Conservation (phyloP, 1,284 basidiomycete genomes). For the Ustilago loliicola region DNA sequence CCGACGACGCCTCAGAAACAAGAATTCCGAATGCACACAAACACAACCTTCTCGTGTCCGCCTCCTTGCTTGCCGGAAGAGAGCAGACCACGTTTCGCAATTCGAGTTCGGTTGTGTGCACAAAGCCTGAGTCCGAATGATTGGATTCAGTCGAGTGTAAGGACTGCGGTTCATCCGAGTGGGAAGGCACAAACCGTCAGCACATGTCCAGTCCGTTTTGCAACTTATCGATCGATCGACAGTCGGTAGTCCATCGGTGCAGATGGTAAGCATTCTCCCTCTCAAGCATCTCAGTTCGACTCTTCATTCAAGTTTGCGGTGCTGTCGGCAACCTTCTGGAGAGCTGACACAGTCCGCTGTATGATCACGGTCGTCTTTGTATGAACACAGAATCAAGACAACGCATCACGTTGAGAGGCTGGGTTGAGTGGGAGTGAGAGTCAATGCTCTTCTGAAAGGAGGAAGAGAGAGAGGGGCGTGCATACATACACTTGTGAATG, state of each 20-base stretch:
- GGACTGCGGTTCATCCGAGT: not conserved
- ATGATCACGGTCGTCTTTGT: not conserved
- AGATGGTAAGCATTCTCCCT: not conserved
- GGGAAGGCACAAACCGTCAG: constrained; percentile 3
- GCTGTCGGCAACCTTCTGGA: not conserved
- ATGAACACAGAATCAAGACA: not conserved
- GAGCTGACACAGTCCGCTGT: constrained; percentile 1
- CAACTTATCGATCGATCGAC: constrained; percentile 20
- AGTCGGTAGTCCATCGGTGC: not conserved
- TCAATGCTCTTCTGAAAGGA: not conserved
- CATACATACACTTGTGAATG: not conserved
- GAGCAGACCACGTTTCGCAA: constrained; percentile 6
- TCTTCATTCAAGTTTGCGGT: not conserved
- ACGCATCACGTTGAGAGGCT: too few relatives aligned
- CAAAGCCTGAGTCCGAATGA: not conserved
- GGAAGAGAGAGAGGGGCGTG: not conserved
- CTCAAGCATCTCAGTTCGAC: not conserved
- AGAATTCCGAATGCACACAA: constrained; percentile 2
- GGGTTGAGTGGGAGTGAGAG: not conserved
- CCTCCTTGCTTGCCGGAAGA: not conserved
- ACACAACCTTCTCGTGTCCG: not conserved
- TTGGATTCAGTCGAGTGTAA: not conserved
- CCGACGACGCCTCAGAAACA: not conserved
- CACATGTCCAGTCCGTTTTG: not conserved
- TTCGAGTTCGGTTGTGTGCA: not conserved